Evolutionary conservation across 371 early-diverging fungal genomes (phyloP), one percentile per base, ranked within the genome.

Genomic region (Mortierella sp.): DNA sequence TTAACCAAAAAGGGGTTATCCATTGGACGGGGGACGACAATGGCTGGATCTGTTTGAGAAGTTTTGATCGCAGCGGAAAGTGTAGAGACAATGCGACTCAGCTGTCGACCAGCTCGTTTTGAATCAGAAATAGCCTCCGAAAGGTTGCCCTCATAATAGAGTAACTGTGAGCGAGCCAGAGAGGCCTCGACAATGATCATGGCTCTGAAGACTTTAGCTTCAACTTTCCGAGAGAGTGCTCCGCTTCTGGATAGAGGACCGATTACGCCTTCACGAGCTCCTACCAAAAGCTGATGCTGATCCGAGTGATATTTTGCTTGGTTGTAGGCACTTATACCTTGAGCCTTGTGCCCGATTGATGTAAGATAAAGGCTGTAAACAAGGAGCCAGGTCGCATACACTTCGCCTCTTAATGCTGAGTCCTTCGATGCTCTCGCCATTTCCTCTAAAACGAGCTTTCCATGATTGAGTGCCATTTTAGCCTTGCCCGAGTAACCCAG

Each of bases 401-500:
- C 73, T 18, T 77, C 68, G 5, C 62, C 62, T 5, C 40, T 64
- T 37, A 26, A 20, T 14, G 52, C 2, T 0, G 51, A 43, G 0
- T 24, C 62, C 1, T 51, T 55, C 11, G 70, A 59, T 9, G 14
- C 20, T 10, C 45, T 57, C 35, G 51, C 24, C 66, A 80, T 68
- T 24, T 83, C 77, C n/a, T 85, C 76, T 14, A 92, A 66, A 16
- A 88, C 66, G 3, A 64, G 72, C 39, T 84, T 75, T 1, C 87
- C 90, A 18, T 87, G 83, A 5, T 79, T 76, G 51, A 91, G 86
- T 11, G 91, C 90, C 20, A 85, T 49, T 6, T 86, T 88, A 2
- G 93, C 91, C 70, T 90, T 91, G 12, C 93, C 93, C 1, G 91
- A 88, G 63, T 91, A 94, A 0, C 94, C 94, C 4, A 93, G 66